Conservation (phyloP, 179 eudicot genomes). For the Beta macrorhiza region DNA sequence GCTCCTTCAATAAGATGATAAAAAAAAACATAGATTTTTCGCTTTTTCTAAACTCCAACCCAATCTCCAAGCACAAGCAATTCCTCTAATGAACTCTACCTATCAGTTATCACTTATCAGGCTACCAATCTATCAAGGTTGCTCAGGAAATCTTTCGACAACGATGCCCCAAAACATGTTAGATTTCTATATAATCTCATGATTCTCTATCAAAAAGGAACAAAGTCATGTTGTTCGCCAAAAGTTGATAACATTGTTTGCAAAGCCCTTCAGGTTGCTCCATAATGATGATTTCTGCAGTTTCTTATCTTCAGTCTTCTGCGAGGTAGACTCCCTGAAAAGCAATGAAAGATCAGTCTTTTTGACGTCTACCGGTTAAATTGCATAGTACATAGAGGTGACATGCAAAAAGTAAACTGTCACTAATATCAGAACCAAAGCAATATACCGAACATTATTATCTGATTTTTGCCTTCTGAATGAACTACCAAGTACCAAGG, state of each 20-base stretch:
- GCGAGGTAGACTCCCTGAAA: background rate
- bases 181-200: constrained; percentile 2
- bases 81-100: too few relatives aligned
- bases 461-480: background rate
- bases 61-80: background rate
- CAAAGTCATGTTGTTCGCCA: constrained; percentile 11
- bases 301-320: background rate
- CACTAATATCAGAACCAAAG: background rate
- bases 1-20: background rate
- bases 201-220: background rate
- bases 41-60: background rate
- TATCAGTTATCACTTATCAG: too few relatives aligned
- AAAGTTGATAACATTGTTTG: constrained; percentile 12
- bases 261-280: constrained; percentile 21
- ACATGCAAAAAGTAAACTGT: background rate
- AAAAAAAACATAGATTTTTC: background rate
- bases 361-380: background rate
- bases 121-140: too few relatives aligned
- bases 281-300: constrained; percentile 14
- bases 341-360: background rate
- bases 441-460: background rate
- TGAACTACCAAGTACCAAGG: background rate
- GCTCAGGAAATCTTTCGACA: background rate
- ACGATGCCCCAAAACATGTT: background rate
- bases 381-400: background rate